Evolutionary conservation across 768 basidiomycete genomes (phyloP).

Genomic region (Coprinellus micaceus): DNA sequence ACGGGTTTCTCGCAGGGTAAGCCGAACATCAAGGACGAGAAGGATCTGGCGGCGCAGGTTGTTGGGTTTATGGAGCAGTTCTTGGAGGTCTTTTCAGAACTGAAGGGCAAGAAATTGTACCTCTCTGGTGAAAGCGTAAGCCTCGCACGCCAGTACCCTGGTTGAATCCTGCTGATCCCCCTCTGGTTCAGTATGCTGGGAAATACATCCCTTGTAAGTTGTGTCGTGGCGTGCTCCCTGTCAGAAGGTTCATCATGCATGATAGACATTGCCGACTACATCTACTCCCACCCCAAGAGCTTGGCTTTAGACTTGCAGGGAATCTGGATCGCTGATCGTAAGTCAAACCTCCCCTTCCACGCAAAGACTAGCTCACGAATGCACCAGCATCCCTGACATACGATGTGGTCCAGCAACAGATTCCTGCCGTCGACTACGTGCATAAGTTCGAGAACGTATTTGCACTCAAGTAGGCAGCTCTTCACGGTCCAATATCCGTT

Average conservation of each 20-base stretch:
- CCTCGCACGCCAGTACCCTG: conserved; percentile 1
- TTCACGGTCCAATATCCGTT: not conserved
- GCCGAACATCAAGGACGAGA: conserved; percentile 58
- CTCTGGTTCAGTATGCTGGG: conserved; percentile 58
- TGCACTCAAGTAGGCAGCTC: conserved; percentile 56
- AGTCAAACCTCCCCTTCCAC: conserved; percentile 26
- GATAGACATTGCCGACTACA: conserved; percentile 71
- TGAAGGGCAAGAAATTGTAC: conserved; percentile 71
- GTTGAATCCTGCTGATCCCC: not conserved
- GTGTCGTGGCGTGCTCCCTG: not conserved
- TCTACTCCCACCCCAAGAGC: conserved; percentile 52
- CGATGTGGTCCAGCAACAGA: conserved; percentile 62
- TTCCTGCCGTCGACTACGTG: conserved; percentile 72
- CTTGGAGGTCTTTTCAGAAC: conserved; percentile 66
- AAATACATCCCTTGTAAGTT: conserved; percentile 52
- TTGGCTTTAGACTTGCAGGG: conserved; percentile 62
- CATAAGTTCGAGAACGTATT: conserved; percentile 70
- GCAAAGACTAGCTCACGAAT: not conserved
- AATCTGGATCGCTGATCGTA: conserved; percentile 72
- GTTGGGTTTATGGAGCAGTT: conserved; percentile 73
- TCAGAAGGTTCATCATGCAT: not conserved
- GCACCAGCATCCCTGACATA: conserved; percentile 52
- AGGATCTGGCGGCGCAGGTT: conserved; percentile 44
- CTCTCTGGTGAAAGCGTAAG: conserved; percentile 73
- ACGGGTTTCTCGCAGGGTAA: conserved; percentile 73